Evolutionary conservation across 345 rosid genomes (phyloP).

Genomic region (Eucalyptus regnans): DNA sequence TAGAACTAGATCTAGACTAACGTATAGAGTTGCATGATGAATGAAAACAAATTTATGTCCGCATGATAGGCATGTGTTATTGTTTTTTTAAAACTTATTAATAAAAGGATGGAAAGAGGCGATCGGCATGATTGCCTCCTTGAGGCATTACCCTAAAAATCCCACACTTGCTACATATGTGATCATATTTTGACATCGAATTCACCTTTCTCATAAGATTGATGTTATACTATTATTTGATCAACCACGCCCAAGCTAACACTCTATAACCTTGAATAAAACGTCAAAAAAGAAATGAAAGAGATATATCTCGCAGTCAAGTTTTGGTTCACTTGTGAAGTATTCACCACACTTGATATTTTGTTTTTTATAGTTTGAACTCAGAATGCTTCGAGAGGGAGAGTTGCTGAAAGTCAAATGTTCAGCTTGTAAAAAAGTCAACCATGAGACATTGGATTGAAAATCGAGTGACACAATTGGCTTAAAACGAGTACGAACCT

Average conservation of each 20-base stretch:
- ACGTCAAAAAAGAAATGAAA: too few relatives aligned
- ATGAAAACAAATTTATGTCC: neutral
- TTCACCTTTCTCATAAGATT: neutral
- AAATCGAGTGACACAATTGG: too few relatives aligned
- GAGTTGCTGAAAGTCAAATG: neutral
- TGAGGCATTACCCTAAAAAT: too few relatives aligned
- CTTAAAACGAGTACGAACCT: neutral
- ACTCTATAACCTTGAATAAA: neutral
- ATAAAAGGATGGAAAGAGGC: too few relatives aligned
- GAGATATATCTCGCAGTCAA: neutral
- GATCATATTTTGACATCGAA: neutral
- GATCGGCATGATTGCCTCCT: too few relatives aligned
- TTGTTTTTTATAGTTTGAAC: too few relatives aligned
- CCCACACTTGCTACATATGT: neutral
- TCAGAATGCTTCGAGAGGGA: neutral
- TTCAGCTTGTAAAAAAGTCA: neutral
- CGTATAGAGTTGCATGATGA: neutral
- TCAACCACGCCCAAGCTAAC: neutral
- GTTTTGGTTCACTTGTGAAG: too few relatives aligned
- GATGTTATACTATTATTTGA: neutral
- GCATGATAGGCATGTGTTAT: neutral
- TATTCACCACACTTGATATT: neutral
- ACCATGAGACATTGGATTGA: neutral
- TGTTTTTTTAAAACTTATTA: too few relatives aligned
- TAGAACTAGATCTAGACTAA: too few relatives aligned